Percentiles rank a stretch among this genome's conserved stretches.
These are phyloP conservation scores for Cutaneotrichosporon sp. DNA, from an alignment of 1,284 basidiomycete genomes.

Conservation along the genomic window DNA sequence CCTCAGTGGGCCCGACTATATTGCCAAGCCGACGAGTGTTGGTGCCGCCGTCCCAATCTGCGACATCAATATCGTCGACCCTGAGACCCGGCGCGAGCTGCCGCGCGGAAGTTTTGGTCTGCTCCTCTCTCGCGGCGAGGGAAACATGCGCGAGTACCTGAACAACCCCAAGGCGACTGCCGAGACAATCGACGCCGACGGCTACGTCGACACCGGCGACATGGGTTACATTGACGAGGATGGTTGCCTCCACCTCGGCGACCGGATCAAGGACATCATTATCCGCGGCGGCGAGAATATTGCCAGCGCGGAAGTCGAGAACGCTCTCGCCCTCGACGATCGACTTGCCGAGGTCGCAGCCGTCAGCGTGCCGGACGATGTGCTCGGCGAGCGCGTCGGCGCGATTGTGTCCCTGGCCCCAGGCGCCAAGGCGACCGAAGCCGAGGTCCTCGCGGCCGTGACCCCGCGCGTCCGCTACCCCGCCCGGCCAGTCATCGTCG, in stretches of 20 bases:
- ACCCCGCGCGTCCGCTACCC: slow-evolving; percentile 18
- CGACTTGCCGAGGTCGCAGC: slow-evolving; percentile 41
- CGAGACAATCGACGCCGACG: slow-evolving; percentile 27
- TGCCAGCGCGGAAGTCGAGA: slow-evolving; percentile 45
- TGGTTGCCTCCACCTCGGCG: slow-evolving; percentile 43
- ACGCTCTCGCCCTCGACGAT: slow-evolving; percentile 40
- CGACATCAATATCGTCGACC: slow-evolving; percentile 43
- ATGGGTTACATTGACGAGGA: slow-evolving; percentile 41
- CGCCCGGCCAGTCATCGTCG: slow-evolving; percentile 20
- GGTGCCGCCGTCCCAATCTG: slow-evolving; percentile 43
- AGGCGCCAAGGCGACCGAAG: slow-evolving; percentile 14
- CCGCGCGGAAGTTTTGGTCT: slow-evolving; percentile 36
- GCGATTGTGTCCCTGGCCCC: slow-evolving; percentile 35
- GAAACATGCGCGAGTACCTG: slow-evolving; percentile 44
- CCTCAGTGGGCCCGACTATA: slow-evolving; percentile 42
- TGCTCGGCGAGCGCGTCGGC: slow-evolving; percentile 46
- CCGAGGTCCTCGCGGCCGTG: slow-evolving; percentile 16
- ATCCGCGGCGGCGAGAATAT: slow-evolving; percentile 50
- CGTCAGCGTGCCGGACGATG: slow-evolving; percentile 38
- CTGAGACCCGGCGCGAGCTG: slow-evolving; percentile 29
- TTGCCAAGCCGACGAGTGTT: slow-evolving; percentile 20
- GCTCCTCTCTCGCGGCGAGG: slow-evolving; percentile 38
- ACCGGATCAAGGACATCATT: slow-evolving; percentile 45
- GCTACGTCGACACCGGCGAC: slow-evolving; percentile 49
- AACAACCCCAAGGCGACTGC: slow-evolving; percentile 22